phyloP scores from a whole-genome alignment of 352 stramenopile genomes.

The Vaucheria bursata region DNA sequence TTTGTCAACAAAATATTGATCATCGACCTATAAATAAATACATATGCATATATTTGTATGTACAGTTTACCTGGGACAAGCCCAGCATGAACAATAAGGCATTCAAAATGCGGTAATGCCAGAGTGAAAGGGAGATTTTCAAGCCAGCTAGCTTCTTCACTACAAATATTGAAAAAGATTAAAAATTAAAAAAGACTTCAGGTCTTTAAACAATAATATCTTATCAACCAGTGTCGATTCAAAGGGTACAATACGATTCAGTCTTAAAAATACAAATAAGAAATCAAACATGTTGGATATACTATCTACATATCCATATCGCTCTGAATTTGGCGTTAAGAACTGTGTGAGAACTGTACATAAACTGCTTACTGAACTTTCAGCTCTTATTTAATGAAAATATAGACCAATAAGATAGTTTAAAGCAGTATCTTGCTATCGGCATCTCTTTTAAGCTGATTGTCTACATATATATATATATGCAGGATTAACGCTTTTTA shows the following conservation, averaged over 20 bases:
- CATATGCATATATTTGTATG: too few relatives aligned
- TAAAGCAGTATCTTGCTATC: too few relatives aligned
- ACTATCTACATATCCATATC: neutral
- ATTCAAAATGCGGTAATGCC: conserved; percentile 29
- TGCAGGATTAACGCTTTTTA: too few relatives aligned
- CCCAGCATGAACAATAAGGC: conserved; percentile 44
- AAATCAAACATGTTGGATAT: neutral
- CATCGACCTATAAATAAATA: too few relatives aligned
- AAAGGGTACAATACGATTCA: neutral
- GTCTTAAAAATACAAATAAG: neutral
- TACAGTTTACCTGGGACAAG: conserved; percentile 20
- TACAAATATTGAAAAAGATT: neutral
- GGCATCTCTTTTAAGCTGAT: too few relatives aligned
- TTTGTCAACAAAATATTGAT: too few relatives aligned
- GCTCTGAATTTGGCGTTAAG: neutral
- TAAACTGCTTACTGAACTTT: neutral
- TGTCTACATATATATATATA: too few relatives aligned
- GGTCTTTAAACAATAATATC: conserved; percentile 13
- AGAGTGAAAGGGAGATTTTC: conserved; percentile 40
- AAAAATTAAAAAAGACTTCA: neutral
- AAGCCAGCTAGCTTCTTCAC: conserved; percentile 39
- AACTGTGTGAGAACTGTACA: neutral
- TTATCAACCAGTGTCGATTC: neutral
- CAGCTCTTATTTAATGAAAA: too few relatives aligned
- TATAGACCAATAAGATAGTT: too few relatives aligned